Evolutionary conservation across 1,284 basidiomycete species (phyloP).

Genomic region (Marasmius sp.): DNA sequence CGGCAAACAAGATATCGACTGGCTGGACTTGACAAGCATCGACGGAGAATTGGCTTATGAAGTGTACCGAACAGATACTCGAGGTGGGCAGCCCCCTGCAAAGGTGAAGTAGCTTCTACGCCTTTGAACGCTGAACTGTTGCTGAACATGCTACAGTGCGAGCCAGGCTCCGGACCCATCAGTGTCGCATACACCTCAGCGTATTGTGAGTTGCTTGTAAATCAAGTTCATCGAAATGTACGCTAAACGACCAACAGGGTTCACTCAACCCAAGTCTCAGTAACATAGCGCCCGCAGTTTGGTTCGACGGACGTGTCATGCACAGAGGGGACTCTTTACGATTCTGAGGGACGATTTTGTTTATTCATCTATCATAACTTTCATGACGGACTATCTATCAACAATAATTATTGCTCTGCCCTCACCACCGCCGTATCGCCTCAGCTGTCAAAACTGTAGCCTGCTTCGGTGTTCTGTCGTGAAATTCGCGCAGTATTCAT

Average conservation of each 20-base stretch:
- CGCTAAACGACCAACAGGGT: background rate
- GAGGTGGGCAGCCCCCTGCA: conserved; percentile 58
- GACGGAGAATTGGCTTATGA: conserved; percentile 48
- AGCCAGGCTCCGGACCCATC: background rate
- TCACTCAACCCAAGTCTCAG: background rate
- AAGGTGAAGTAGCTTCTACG: conserved; percentile 26
- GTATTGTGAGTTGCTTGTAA: background rate
- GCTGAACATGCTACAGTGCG: background rate
- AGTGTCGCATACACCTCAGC: background rate
- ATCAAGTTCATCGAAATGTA: background rate
- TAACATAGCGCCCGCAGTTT: background rate
- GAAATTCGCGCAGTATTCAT: too few relatives aligned
- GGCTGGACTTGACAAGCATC: conserved; percentile 49
- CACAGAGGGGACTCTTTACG: too few relatives aligned
- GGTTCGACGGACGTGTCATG: too few relatives aligned
- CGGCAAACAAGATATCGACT: conserved; percentile 49
- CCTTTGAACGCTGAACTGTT: background rate
- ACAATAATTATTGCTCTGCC: too few relatives aligned
- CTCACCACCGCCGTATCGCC: too few relatives aligned
- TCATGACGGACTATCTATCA: too few relatives aligned
- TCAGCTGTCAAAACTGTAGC: too few relatives aligned
- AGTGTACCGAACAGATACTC: conserved; percentile 57
- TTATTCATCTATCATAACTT: too few relatives aligned
- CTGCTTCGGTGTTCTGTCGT: too few relatives aligned
- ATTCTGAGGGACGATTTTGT: too few relatives aligned